Percentiles rank a stretch among this genome's conserved stretches.
These are phyloP conservation scores for Vinca major DNA, from an alignment of 305 asterid genomes.

Conservation along the genomic window DNA sequence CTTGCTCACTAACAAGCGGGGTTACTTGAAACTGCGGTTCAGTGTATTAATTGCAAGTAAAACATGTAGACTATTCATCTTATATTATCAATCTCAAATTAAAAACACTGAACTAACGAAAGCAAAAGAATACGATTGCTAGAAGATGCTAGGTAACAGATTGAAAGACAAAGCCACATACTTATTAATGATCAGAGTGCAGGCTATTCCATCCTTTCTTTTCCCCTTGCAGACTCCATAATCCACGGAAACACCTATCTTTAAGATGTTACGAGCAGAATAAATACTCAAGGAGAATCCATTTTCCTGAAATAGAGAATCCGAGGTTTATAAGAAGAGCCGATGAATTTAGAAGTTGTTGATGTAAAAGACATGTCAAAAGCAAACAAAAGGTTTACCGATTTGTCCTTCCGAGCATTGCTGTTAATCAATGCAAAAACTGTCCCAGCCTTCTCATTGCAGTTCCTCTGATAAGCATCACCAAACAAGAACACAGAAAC, in stretches of 20 bases:
- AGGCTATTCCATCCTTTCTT: constrained; percentile 56
- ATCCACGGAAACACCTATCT: constrained; percentile 72
- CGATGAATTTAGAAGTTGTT: constrained; percentile 10
- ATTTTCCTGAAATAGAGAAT: constrained; percentile 40
- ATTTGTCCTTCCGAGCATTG: constrained; percentile 56
- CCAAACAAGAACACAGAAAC: constrained; percentile 80
- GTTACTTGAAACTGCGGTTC: background rate
- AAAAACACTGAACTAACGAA: background rate
- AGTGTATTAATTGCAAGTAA: background rate
- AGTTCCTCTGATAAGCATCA: constrained; percentile 63
- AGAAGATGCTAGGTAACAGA: background rate
- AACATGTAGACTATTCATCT: background rate
- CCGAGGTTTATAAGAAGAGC: background rate
- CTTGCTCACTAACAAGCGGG: background rate
- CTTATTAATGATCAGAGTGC: constrained; percentile 61
- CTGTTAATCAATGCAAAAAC: constrained; percentile 67
- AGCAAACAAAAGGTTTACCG: constrained; percentile 32
- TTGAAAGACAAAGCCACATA: constrained; percentile 18
- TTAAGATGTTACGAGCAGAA: constrained; percentile 60
- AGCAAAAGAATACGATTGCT: constrained; percentile 1
- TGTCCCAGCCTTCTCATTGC: constrained; percentile 56
- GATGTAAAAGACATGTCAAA: constrained; percentile 6
- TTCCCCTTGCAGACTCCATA: constrained; percentile 71
- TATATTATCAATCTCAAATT: background rate
- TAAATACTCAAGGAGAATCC: constrained; percentile 71